Conservation (phyloP, 2,329 filamentous ascomycete genomes). For the Aureobasidium lini region DNA sequence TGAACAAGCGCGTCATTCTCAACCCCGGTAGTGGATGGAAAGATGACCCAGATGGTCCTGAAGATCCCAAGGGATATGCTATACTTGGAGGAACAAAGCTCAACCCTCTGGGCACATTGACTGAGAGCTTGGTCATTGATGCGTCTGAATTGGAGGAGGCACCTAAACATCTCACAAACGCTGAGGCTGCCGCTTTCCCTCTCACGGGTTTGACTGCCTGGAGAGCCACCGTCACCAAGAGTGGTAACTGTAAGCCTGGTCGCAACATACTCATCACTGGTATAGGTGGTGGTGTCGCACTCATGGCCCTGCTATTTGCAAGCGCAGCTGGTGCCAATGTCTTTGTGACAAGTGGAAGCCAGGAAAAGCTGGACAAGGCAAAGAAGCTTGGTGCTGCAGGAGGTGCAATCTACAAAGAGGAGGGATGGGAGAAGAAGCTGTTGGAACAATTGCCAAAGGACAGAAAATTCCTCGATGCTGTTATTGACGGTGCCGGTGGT, state of each 20-base stretch:
- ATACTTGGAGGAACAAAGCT: constrained; percentile 63
- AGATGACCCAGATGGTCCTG: constrained; percentile 63
- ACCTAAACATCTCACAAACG: constrained; percentile 62
- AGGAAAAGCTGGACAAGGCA: constrained; percentile 69
- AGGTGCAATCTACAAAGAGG: constrained; percentile 74
- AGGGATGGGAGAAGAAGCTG: constrained; percentile 75
- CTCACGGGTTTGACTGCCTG: constrained; percentile 82
- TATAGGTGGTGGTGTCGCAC: constrained; percentile 85
- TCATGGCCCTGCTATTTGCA: constrained; percentile 74
- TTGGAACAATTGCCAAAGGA: constrained; percentile 53
- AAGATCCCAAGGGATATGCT: constrained; percentile 50
- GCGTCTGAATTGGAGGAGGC: constrained; percentile 67
- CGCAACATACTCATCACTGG: constrained; percentile 79
- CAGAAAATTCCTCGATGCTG: constrained; percentile 65
- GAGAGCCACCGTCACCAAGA: constrained; percentile 78
- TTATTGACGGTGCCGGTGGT: constrained; percentile 86
- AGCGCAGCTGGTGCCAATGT: constrained; percentile 66
- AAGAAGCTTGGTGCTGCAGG: constrained; percentile 65
- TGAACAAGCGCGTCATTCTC: constrained; percentile 65
- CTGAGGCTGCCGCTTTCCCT: constrained; percentile 76
- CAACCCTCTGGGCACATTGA: constrained; percentile 61
- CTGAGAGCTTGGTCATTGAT: constrained; percentile 64
- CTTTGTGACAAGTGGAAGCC: constrained; percentile 70
- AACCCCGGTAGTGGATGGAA: constrained; percentile 75
- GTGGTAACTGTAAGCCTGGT: constrained; percentile 53